phyloP scores from a whole-genome alignment of 2,329 filamentous ascomycete species.

The Cytospora piceae region DNA sequence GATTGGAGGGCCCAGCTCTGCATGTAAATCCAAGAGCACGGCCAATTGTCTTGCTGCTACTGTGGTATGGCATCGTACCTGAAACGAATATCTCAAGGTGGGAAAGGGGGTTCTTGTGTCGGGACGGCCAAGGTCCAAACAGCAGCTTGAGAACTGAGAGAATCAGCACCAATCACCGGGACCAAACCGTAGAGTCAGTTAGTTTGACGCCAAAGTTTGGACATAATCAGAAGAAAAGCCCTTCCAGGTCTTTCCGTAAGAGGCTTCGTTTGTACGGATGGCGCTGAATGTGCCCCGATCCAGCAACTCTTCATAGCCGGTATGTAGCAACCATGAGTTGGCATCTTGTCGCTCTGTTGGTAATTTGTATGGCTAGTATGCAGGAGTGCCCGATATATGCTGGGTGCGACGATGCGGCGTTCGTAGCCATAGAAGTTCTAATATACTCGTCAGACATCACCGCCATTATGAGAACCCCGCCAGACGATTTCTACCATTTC shows the following conservation, averaged over 20 bases:
- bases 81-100: constrained; percentile 16
- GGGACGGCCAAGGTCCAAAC: constrained; percentile 19
- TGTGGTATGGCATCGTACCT: constrained; percentile 2
- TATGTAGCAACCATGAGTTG: background rate
- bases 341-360: background rate
- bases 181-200: background rate
- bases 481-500: constrained; percentile 22
- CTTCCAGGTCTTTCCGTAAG: background rate
- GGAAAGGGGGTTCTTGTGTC: constrained; percentile 9
- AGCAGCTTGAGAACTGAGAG: constrained; percentile 14
- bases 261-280: background rate
- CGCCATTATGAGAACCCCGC: constrained; percentile 23
- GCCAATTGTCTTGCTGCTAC: background rate
- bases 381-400: background rate
- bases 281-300: background rate
- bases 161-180: constrained; percentile 17
- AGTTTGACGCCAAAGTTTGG: constrained; percentile 1
- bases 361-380: background rate
- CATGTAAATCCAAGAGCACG: background rate
- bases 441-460: constrained; percentile 17
- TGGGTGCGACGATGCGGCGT: background rate
- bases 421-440: background rate
- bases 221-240: background rate
- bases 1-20: constrained; percentile 8
- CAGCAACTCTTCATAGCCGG: background rate